A percentile compares a stretch with the other conserved stretches of the same genome.
Conservation (phyloP, 2,329 filamentous ascomycete species). For the Penicillium glabrum region DNA sequence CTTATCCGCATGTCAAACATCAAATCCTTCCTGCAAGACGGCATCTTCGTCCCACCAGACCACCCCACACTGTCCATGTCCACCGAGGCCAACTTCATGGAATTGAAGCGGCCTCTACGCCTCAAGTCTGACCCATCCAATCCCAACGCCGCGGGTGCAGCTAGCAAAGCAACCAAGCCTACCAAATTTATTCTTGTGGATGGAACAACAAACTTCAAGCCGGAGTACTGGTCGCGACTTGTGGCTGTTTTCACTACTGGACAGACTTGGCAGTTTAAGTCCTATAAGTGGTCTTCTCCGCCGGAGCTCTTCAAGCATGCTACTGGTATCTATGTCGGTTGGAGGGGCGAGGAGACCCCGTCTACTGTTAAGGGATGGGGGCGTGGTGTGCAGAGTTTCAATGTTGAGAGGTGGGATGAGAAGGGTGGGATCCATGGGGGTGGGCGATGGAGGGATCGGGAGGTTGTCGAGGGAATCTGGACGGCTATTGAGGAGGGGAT, state of each 20-base stretch:
- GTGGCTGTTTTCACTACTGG: slow-evolving; percentile 97
- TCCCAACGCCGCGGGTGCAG: slow-evolving; percentile 17
- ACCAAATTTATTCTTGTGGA: slow-evolving; percentile 96
- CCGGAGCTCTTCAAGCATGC: slow-evolving; percentile 87
- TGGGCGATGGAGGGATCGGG: slow-evolving; percentile 77
- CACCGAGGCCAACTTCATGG: slow-evolving; percentile 74
- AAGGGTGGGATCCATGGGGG: slow-evolving; percentile 39
- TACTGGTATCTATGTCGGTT: slow-evolving; percentile 85
- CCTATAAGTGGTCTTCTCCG: slow-evolving; percentile 91
- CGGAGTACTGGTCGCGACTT: slow-evolving; percentile 94
- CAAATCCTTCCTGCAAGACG: slow-evolving; percentile 86
- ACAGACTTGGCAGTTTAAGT: slow-evolving; percentile 98
- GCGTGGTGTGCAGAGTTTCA: slow-evolving; percentile 73
- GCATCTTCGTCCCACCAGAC: slow-evolving; percentile 76
- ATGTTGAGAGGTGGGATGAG: slow-evolving; percentile 79
- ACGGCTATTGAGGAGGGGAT: slow-evolving; percentile 83
- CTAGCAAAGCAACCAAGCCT: slow-evolving; percentile 54
- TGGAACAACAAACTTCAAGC: slow-evolving; percentile 90
- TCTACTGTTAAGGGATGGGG: slow-evolving; percentile 81
- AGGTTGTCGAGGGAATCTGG: slow-evolving; percentile 93
- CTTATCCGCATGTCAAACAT: slow-evolving; percentile 94
- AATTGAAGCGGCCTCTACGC: slow-evolving; percentile 76
- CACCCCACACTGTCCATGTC: slow-evolving; percentile 59
- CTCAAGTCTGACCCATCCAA: slow-evolving; percentile 40
- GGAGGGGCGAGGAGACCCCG: slow-evolving; percentile 79